Conservation (phyloP, 768 basidiomycete species). For the Termitomyces sp. region DNA sequence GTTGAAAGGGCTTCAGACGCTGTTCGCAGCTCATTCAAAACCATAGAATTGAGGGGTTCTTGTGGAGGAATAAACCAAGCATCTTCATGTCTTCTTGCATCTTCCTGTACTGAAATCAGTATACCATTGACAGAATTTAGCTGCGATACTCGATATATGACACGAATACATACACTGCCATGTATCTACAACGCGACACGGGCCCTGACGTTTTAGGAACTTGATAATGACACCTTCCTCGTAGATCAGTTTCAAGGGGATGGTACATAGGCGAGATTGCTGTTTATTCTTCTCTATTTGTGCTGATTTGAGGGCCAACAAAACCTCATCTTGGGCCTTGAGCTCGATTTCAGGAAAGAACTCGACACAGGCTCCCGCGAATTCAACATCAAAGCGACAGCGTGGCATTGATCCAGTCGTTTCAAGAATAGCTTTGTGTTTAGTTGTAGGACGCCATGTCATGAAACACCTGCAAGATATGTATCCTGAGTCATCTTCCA, state of each 20-base stretch:
- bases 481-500: slow-evolving; percentile 29
- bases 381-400: slow-evolving; percentile 33
- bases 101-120: slow-evolving; percentile 10
- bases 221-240: slow-evolving; percentile 36
- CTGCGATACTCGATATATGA: background rate
- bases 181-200: slow-evolving; percentile 27
- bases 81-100: slow-evolving; percentile 7
- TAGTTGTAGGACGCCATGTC: slow-evolving; percentile 33
- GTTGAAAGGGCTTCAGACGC: background rate
- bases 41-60: slow-evolving; percentile 2
- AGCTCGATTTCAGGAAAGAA: slow-evolving; percentile 33
- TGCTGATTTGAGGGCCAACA: slow-evolving; percentile 43
- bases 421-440: slow-evolving; percentile 27
- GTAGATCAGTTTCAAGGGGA: slow-evolving; percentile 39
- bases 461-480: slow-evolving; percentile 38
- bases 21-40: background rate
- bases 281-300: slow-evolving; percentile 22
- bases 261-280: slow-evolving; percentile 21
- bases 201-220: slow-evolving; percentile 25
- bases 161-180: slow-evolving; percentile 30
- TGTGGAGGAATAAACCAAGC: slow-evolving; percentile 28
- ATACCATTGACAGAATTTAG: background rate
- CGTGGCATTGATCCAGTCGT: slow-evolving; percentile 17
- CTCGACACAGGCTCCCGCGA: slow-evolving; percentile 26
- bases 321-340: slow-evolving; percentile 34